phyloP scores from a whole-genome alignment of 2,329 filamentous ascomycete genomes.

The Fusarium pininemorale region DNA sequence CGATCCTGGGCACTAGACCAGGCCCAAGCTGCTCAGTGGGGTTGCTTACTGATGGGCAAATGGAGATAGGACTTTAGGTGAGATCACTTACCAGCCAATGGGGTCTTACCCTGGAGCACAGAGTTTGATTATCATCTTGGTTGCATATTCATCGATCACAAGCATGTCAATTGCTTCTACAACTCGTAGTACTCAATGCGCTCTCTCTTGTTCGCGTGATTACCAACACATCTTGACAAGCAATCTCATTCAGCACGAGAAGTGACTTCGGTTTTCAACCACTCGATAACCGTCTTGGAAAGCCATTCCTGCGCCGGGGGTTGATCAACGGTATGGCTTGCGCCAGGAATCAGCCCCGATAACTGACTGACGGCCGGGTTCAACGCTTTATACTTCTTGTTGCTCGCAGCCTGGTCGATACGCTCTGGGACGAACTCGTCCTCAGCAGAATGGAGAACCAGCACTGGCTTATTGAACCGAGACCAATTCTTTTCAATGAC shows the following conservation, averaged over 20 bases:
- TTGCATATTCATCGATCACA: neutral
- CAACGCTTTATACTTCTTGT: slow-evolving; percentile 64
- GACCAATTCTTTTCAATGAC: slow-evolving; percentile 72
- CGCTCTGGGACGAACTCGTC: slow-evolving; percentile 71
- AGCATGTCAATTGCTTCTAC: neutral
- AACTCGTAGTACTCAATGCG: neutral
- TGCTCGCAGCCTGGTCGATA: slow-evolving; percentile 66
- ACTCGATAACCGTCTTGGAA: slow-evolving; percentile 56
- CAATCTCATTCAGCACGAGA: neutral
- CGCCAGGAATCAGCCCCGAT: slow-evolving; percentile 63
- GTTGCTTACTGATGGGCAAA: neutral
- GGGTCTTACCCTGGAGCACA: slow-evolving; percentile 1
- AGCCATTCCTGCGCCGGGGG: slow-evolving; percentile 60
- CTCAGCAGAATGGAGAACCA: slow-evolving; percentile 71
- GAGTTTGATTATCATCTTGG: neutral
- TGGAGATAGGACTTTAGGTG: slow-evolving; percentile 14
- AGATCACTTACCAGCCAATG: neutral
- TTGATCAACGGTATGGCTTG: slow-evolving; percentile 60
- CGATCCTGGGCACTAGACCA: neutral
- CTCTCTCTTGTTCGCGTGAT: neutral
- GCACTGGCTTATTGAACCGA: slow-evolving; percentile 64
- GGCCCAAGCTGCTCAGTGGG: slow-evolving; percentile 10
- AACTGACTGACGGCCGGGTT: slow-evolving; percentile 58
- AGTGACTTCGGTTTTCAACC: slow-evolving; percentile 49
- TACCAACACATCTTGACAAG: neutral